Percentiles rank a stretch among this genome's conserved stretches.
Conservation (phyloP, 768 basidiomycete species). For the Tricholoma saponaceum region DNA sequence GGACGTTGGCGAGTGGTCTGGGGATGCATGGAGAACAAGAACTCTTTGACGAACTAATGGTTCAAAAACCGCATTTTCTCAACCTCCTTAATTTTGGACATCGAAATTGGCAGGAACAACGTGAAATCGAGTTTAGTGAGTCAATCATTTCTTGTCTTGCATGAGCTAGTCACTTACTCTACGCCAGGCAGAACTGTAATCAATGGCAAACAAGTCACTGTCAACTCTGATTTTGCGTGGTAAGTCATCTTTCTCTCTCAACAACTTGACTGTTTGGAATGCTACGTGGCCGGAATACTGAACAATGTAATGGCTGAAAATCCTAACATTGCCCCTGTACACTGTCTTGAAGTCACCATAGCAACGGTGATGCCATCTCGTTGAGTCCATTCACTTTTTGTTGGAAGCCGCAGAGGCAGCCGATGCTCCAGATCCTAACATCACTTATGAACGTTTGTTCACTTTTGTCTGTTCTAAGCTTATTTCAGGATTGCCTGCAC, state of each 20-base stretch:
- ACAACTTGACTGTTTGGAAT: constrained; percentile 80
- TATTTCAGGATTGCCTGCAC: constrained; percentile 30
- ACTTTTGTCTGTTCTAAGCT: constrained; percentile 55
- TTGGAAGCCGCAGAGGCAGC: constrained; percentile 58
- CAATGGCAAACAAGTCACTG: constrained; percentile 60
- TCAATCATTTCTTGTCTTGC: constrained; percentile 1
- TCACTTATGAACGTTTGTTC: constrained; percentile 48
- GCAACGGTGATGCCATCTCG: constrained; percentile 63
- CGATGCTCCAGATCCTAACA: constrained; percentile 37
- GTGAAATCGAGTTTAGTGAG: constrained; percentile 65
- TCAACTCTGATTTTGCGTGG: constrained; percentile 76
- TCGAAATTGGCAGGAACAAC: constrained; percentile 59
- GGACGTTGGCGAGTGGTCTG: too few relatives aligned
- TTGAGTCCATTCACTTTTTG: constrained; percentile 66
- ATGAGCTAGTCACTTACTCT: constrained; percentile 4
- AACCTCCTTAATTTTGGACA: constrained; percentile 63
- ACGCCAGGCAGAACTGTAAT: constrained; percentile 59
- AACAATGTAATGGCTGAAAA: constrained; percentile 59
- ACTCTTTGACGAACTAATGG: too few relatives aligned
- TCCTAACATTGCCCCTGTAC: constrained; percentile 57
- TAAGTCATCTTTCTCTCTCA: constrained; percentile 78
- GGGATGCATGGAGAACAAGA: too few relatives aligned
- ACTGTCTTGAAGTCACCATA: constrained; percentile 61
- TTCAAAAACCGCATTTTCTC: too few relatives aligned
- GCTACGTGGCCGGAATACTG: constrained; percentile 67